Evolutionary conservation across 805 yeast genomes (phyloP).

Genomic region (Pichia paraexigua): DNA sequence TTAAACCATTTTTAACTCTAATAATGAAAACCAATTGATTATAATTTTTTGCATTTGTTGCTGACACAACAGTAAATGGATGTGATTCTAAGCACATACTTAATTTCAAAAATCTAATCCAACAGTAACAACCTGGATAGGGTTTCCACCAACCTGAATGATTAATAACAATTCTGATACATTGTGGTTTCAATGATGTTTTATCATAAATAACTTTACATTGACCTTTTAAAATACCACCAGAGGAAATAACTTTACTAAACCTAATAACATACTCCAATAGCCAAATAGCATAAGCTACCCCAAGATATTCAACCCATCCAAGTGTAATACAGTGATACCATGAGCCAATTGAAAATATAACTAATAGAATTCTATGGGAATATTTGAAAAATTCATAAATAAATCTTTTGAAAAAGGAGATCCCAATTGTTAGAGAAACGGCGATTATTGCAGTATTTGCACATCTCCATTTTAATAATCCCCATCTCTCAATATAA

Average conservation of each 20-base stretch:
- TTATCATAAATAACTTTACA: constrained; percentile 26
- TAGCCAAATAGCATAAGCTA: constrained; percentile 60
- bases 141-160: constrained; percentile 48
- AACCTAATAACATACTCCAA: constrained; percentile 56
- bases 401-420: constrained; percentile 28
- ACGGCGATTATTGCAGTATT: constrained; percentile 28
- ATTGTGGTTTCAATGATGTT: constrained; percentile 23
- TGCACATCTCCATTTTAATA: constrained; percentile 38
- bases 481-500: constrained; percentile 30
- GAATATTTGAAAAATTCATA: constrained; percentile 40
- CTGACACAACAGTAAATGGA: constrained; percentile 51
- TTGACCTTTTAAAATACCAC: constrained; percentile 46
- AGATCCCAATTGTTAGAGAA: constrained; percentile 23
- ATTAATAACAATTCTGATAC: constrained; percentile 42
- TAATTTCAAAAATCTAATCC: constrained; percentile 40
- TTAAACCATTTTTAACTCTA: constrained; percentile 48
- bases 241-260: constrained; percentile 48
- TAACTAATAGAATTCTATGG: constrained; percentile 35
- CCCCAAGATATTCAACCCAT: constrained; percentile 45
- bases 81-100: constrained; percentile 57
- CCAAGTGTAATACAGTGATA: constrained; percentile 40
- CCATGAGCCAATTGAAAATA: constrained; percentile 39
- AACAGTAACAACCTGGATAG: constrained; percentile 57
- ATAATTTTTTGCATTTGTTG: constrained; percentile 34
- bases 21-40: constrained; percentile 36